These are phyloP conservation scores for Venturia carpophila DNA, from an alignment of 2,329 filamentous ascomycete genomes.

Conservation along the genomic window DNA sequence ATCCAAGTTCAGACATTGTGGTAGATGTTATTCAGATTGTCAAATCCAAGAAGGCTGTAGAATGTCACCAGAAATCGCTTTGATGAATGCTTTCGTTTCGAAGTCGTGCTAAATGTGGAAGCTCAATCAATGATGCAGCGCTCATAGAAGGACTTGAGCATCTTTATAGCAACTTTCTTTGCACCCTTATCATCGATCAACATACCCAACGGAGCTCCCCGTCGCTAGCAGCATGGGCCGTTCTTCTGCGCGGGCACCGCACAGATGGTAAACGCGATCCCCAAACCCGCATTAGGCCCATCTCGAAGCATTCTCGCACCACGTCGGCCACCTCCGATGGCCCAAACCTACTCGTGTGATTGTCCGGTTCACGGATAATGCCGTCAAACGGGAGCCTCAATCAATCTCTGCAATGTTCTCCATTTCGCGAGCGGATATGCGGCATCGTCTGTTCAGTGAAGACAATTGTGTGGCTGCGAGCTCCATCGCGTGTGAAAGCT, in stretches of 20 bases:
- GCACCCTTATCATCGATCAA: constrained; percentile 5
- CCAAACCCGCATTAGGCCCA: background rate
- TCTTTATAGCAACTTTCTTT: background rate
- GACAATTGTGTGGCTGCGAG: background rate
- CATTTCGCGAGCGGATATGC: background rate
- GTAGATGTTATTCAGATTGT: constrained; percentile 16
- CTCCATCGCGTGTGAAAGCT: background rate
- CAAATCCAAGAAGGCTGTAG: background rate
- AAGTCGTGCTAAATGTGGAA: background rate
- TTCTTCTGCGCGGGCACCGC: background rate
- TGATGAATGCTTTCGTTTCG: background rate
- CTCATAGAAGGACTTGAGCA: background rate
- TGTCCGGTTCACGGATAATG: constrained; percentile 1
- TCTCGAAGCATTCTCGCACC: constrained; percentile 11
- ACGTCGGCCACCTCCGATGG: constrained; percentile 5
- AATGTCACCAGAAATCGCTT: background rate
- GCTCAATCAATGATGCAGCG: background rate
- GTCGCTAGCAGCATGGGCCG: background rate
- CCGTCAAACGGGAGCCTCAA: background rate
- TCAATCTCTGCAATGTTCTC: background rate
- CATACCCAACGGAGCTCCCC: constrained; percentile 5
- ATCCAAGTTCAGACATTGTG: constrained; percentile 40
- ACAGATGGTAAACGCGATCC: constrained; percentile 1
- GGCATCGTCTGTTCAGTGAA: background rate
- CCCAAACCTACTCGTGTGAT: background rate